Evolutionary conservation across 805 yeast species (phyloP).

Genomic region (Saturnispora galanensis): DNA sequence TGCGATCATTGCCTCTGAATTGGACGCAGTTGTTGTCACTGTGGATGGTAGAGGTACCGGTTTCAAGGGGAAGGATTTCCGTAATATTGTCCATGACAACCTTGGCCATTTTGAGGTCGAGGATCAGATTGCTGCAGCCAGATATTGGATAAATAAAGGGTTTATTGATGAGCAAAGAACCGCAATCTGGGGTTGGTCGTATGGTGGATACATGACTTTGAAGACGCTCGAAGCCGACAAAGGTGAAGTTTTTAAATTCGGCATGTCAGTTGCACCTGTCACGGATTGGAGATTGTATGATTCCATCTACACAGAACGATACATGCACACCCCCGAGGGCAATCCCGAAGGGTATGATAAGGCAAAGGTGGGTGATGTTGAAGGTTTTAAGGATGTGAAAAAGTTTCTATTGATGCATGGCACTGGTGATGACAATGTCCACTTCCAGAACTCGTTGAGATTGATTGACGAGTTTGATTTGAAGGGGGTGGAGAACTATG

Average conservation of each 20-base stretch:
- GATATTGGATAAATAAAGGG: slow-evolving; percentile 46
- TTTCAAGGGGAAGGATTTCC: slow-evolving; percentile 66
- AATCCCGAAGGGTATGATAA: slow-evolving; percentile 54
- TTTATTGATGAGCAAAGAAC: slow-evolving; percentile 62
- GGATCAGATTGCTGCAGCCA: slow-evolving; percentile 85
- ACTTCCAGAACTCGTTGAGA: slow-evolving; percentile 78
- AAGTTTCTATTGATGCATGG: slow-evolving; percentile 91
- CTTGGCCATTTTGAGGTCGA: slow-evolving; percentile 74
- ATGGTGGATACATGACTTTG: slow-evolving; percentile 89
- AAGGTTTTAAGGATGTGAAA: slow-evolving; percentile 42
- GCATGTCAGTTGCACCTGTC: slow-evolving; percentile 96
- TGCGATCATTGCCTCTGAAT: slow-evolving; percentile 64
- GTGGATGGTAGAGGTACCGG: slow-evolving; percentile 98
- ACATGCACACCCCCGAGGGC: slow-evolving; percentile 74
- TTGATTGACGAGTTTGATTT: slow-evolving; percentile 67
- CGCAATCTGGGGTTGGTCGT: slow-evolving; percentile 98
- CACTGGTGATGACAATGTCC: slow-evolving; percentile 95
- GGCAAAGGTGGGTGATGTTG: slow-evolving; percentile 49
- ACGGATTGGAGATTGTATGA: slow-evolving; percentile 91
- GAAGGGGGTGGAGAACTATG: slow-evolving; percentile 73
- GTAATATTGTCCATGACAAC: slow-evolving; percentile 70
- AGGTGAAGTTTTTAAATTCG: slow-evolving; percentile 69
- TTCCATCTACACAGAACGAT: slow-evolving; percentile 89
- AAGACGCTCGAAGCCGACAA: slow-evolving; percentile 79
- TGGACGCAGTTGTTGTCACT: slow-evolving; percentile 79